A percentile compares a stretch with the other conserved stretches of the same genome.
Evolutionary conservation across 163 green algal species (phyloP).

Genomic region (Prototheca stagnorum): DNA sequence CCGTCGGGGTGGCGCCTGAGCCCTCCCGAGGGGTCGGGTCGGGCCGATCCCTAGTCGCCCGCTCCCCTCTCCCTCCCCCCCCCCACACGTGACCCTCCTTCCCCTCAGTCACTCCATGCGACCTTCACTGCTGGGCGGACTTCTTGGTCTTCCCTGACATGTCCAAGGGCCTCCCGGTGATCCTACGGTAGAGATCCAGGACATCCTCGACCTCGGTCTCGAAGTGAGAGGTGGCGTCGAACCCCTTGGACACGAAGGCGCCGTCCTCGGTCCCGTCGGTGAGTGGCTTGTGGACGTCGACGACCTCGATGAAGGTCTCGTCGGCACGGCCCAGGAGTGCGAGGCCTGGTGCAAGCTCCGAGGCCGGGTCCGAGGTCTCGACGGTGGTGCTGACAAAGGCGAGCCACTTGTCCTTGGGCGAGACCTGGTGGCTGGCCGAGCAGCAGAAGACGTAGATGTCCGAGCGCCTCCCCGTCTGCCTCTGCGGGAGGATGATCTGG

Average conservation of each 20-base stretch:
- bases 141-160: conserved; percentile 18
- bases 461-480: conserved; percentile 62
- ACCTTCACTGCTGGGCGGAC: conserved; percentile 6
- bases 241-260: conserved; percentile 40
- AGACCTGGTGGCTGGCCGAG: conserved; percentile 67
- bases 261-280: conserved; percentile 31
- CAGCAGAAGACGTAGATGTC: conserved; percentile 99
- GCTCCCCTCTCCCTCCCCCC: neutral
- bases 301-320: conserved; percentile 87
- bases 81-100: neutral
- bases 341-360: conserved; percentile 51
- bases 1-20: no score
- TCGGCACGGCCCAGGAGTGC: conserved; percentile 79
- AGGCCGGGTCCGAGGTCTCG: conserved; percentile 69
- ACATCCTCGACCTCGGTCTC: conserved; percentile 89
- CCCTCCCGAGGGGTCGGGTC: no score
- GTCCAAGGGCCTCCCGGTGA: conserved; percentile 67
- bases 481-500: conserved; percentile 77
- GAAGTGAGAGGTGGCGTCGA: conserved; percentile 96
- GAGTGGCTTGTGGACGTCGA: conserved; percentile 65
- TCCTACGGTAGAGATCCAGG: conserved; percentile 85
- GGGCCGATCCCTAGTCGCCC: neutral
- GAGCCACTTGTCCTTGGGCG: conserved; percentile 23
- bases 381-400: conserved; percentile 14
- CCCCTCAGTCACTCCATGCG: neutral